Percentiles rank a stretch among this genome's conserved stretches.
These are phyloP conservation scores for Trichoderma erinaceum DNA, from an alignment of 495 filamentous ascomycete genomes.

Conservation along the genomic window DNA sequence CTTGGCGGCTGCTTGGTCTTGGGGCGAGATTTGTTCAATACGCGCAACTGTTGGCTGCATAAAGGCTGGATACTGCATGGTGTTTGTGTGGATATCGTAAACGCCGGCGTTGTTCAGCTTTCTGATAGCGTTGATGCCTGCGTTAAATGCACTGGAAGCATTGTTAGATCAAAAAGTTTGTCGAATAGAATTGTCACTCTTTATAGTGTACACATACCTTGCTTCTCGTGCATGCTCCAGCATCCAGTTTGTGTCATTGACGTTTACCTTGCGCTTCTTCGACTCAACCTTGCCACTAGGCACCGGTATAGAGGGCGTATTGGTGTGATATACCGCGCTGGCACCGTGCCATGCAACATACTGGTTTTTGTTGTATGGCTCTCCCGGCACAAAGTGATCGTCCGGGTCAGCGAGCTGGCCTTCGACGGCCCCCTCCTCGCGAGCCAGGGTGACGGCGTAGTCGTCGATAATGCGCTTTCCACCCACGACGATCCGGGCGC, in stretches of 20 bases:
- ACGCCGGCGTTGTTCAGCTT: constrained; percentile 64
- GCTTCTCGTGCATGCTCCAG: constrained; percentile 86
- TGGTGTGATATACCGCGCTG: constrained; percentile 87
- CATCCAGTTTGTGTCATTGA: constrained; percentile 99
- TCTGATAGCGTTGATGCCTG: constrained; percentile 55
- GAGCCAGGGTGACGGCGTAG: constrained; percentile 74
- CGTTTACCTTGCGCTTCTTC: constrained; percentile 76
- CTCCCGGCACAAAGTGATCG: constrained; percentile 65
- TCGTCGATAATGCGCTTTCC: constrained; percentile 82
- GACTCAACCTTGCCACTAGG: constrained; percentile 64
- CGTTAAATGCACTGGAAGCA: constrained; percentile 68
- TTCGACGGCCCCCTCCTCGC: constrained; percentile 74
- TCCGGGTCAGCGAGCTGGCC: constrained; percentile 86
- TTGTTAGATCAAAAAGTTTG: constrained; percentile 11
- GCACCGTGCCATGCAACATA: constrained; percentile 98
- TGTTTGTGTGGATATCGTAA: constrained; percentile 91
- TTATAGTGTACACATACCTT: constrained; percentile 51
- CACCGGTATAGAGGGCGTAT: constrained; percentile 66
- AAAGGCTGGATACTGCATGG: constrained; percentile 75
- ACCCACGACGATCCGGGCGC: constrained; percentile 86
- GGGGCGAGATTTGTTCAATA: constrained; percentile 57
- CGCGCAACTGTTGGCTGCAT: constrained; percentile 87
- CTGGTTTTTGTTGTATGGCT: constrained; percentile 86
- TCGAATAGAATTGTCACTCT: background rate
- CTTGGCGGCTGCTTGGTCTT: constrained; percentile 23